A percentile compares a stretch with the other conserved stretches of the same genome.
phyloP scores from a whole-genome alignment of 768 basidiomycete species.

The Naganishia onofrii region DNA sequence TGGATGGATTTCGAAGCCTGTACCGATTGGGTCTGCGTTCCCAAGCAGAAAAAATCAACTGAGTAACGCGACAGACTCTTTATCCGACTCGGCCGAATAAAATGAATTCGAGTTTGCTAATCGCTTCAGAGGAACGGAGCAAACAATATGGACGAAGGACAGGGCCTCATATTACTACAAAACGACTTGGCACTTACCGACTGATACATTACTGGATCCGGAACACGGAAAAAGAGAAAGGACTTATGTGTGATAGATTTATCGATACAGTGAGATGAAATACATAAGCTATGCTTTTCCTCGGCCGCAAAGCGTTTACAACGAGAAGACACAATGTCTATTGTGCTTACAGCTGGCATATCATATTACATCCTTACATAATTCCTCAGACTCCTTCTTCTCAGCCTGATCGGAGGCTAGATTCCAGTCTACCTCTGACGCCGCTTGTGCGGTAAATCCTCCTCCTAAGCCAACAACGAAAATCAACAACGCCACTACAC shows the following conservation, averaged over 20 bases:
- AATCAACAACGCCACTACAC: slow-evolving; percentile 44
- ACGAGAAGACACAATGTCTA: neutral
- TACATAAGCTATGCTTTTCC: slow-evolving; percentile 1
- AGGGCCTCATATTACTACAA: neutral
- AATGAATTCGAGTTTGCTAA: neutral
- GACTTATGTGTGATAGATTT: neutral
- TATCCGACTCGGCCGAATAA: neutral
- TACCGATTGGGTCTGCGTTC: slow-evolving; percentile 3
- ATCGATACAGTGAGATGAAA: neutral
- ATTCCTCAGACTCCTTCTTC: neutral
- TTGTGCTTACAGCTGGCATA: neutral
- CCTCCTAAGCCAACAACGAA: slow-evolving; percentile 47
- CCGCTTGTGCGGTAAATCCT: slow-evolving; percentile 46
- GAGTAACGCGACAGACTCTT: neutral
- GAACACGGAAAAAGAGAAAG: neutral
- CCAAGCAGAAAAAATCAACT: neutral
- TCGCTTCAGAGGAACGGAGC: neutral
- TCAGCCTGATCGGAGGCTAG: neutral
- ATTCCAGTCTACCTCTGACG: slow-evolving; percentile 23
- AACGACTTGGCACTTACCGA: neutral
- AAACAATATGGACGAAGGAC: neutral
- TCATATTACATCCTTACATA: neutral
- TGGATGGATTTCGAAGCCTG: slow-evolving; percentile 21
- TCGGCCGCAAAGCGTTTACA: neutral
- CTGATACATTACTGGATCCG: neutral